Base-by-base conservation (phyloP, 495 filamentous ascomycete genomes). In the Podospora didyma region DNA sequence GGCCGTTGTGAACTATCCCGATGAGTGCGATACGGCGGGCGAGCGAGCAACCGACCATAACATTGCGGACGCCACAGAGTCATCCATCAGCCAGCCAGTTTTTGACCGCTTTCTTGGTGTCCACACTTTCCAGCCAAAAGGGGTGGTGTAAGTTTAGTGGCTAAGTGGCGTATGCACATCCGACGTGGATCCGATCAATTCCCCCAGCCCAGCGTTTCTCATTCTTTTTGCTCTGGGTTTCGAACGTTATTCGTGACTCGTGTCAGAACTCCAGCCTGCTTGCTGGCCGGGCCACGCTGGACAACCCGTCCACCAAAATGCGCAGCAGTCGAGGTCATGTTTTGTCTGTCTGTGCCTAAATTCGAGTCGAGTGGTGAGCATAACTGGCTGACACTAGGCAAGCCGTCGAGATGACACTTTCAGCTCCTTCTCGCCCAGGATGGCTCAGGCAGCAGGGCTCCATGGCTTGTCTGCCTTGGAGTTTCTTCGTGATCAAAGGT, bases 171-270 rank as follows among this genome's bases (percentile, higher is more conserved):
- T 31, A 9, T 4, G 3, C 26, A 9, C 26, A 31, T 31, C 26
- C 26, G 26, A 31, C 26, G 9, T 31, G 26, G 26, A 9, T 31
- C 26, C 9, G 26, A 31, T 31, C 26, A 9, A 9, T 31, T 3
- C n/a, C 26, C 26, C 26, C 26, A 31, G 26, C 26, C 26, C 26
- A 45, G 22, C 7, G 3, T 35, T 54, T 47, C 42, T 47, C 11
- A 24, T 37, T 16, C 12, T 42, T 16, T 14, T 21, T 47, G 17
- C 34, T 23, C 34, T 54, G 24, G 42, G 39, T 54, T 54, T 44
- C 26, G 31, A 48, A 26, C 19, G 21, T 28, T 46, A 24, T 44
- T 53, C 39, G 51, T 59, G 57, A 59, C 57, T 54, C 50, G 44
- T 44, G 51, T 45, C 46, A 12, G 34, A 47, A 23, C 20, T 19